Conservation (phyloP, 257 asterid genomes). For the Forsythia suspensa region DNA sequence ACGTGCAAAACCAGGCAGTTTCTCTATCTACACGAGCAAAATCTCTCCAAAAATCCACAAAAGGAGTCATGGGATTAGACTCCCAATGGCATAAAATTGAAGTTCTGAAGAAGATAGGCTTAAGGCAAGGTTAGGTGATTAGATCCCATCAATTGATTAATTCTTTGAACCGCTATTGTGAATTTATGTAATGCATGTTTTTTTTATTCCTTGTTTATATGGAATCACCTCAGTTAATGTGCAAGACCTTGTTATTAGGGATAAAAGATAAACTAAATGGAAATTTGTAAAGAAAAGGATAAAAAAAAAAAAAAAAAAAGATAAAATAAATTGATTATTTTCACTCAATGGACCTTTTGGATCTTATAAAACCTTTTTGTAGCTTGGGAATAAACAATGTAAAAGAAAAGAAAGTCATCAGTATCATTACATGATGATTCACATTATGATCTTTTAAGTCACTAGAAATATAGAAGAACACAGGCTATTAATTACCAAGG, state of each 20-base stretch:
- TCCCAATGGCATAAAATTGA: background rate
- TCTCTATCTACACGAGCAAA: background rate
- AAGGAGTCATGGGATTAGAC: background rate
- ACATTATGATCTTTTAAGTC: background rate
- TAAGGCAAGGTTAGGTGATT: background rate
- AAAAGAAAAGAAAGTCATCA: background rate
- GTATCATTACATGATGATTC: background rate
- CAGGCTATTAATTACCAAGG: constrained; percentile 58
- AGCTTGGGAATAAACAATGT: background rate
- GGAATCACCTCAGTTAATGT: background rate
- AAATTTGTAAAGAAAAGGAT: background rate
- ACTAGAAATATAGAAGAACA: background rate
- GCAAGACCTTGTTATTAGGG: background rate
- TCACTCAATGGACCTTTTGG: background rate
- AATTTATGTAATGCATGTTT: background rate
- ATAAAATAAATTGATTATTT: background rate
- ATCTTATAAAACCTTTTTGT: background rate
- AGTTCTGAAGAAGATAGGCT: background rate
- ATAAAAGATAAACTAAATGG: constrained; percentile 10
- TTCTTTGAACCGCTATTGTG: background rate
- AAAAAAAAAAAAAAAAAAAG: background rate
- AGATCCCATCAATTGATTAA: background rate
- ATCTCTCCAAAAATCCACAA: background rate
- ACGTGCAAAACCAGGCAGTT: background rate
- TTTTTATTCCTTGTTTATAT: background rate